Conservation (phyloP, 2,329 filamentous ascomycete species). For the Dactylella cylindrospora region DNA sequence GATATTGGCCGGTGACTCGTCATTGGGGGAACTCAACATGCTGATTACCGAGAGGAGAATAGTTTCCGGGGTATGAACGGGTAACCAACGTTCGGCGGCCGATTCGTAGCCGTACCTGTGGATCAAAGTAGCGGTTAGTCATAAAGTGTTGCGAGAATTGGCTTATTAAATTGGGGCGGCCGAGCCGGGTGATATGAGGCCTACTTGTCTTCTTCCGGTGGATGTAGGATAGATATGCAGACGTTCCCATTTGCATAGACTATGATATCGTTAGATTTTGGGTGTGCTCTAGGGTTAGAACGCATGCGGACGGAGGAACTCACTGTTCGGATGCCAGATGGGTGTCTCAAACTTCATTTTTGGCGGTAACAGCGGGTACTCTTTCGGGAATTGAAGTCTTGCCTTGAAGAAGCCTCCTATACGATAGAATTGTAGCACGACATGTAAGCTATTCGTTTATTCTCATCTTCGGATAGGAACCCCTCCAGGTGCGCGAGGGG, state of each 20-base stretch:
- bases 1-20: slow-evolving; percentile 92
- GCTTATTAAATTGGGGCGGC: too few relatives aligned
- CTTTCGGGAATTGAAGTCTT: slow-evolving; percentile 74
- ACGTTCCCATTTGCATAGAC: slow-evolving; percentile 83
- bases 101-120: slow-evolving; percentile 74
- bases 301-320: slow-evolving; percentile 46
- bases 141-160: too few relatives aligned
- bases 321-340: slow-evolving; percentile 89
- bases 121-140: slow-evolving; percentile 8
- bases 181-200: background rate
- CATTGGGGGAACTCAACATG: slow-evolving; percentile 87
- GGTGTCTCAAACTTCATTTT: slow-evolving; percentile 82
- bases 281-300: background rate
- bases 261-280: slow-evolving; percentile 48
- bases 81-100: slow-evolving; percentile 87
- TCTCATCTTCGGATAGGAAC: too few relatives aligned
- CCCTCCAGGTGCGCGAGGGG: background rate
- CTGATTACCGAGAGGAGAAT: slow-evolving; percentile 91
- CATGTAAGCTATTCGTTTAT: slow-evolving; percentile 1
- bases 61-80: slow-evolving; percentile 91
- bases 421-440: slow-evolving; percentile 11
- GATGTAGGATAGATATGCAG: slow-evolving; percentile 96
- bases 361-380: slow-evolving; percentile 85
- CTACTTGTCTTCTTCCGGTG: slow-evolving; percentile 85
- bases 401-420: slow-evolving; percentile 90